Percentiles rank a stretch among this genome's conserved stretches.
phyloP scores from a whole-genome alignment of 2,329 filamentous ascomycete species.

The Thelonectria blattea region DNA sequence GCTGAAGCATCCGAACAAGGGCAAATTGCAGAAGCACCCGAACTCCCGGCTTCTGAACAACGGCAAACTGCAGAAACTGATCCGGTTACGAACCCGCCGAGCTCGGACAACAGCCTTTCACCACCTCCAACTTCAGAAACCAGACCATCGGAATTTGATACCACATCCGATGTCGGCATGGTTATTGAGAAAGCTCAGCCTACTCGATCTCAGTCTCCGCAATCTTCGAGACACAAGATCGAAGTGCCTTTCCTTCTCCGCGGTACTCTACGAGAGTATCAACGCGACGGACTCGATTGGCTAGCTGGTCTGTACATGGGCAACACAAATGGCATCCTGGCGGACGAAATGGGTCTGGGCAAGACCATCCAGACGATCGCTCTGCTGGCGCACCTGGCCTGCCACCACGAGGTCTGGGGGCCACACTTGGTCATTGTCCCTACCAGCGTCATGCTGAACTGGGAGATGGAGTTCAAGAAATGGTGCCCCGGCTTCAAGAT shows the following conservation, averaged over 20 bases:
- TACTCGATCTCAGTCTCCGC: conserved; percentile 45
- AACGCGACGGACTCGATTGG: conserved; percentile 97
- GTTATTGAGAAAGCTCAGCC: conserved; percentile 37
- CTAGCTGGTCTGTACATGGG: conserved; percentile 90
- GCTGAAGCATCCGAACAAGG: conserved; percentile 38
- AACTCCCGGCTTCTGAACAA: conserved; percentile 34
- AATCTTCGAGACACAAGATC: conserved; percentile 61
- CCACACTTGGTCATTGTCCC: conserved; percentile 95
- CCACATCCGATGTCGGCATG: conserved; percentile 47
- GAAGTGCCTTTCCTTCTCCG: conserved; percentile 83
- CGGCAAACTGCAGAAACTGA: conserved; percentile 51
- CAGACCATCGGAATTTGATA: conserved; percentile 57
- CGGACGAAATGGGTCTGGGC: conserved; percentile 97
- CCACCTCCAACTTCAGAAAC: conserved; percentile 55
- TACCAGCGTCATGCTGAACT: conserved; percentile 98
- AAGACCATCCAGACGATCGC: conserved; percentile 99
- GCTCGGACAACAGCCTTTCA: conserved; percentile 54
- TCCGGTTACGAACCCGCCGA: conserved; percentile 49
- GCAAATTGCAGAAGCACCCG: conserved; percentile 36
- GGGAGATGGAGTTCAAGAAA: conserved; percentile 99
- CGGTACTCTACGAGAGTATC: conserved; percentile 91
- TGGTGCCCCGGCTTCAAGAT: conserved; percentile 99
- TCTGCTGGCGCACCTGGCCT: conserved; percentile 88
- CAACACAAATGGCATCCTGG: conserved; percentile 92
- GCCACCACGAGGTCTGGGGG: conserved; percentile 90